Evolutionary conservation across 1,284 basidiomycete genomes (phyloP).

Genomic region (Sanguinoderma infundibulare): DNA sequence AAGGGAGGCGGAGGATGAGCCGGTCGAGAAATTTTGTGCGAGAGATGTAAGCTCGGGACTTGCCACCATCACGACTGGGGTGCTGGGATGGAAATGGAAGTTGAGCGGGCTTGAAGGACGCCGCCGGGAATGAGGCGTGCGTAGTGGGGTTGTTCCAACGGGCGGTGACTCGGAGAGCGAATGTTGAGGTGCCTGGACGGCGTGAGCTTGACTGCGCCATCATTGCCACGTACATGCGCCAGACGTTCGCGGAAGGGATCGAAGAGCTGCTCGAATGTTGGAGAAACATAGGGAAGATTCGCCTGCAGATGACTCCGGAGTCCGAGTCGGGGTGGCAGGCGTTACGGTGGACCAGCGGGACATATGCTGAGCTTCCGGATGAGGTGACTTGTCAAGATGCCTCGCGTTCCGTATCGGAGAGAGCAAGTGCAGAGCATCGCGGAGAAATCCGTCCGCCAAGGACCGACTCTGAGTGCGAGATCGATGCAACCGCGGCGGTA

Average conservation of each 20-base stretch:
- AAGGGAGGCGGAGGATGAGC: no score
- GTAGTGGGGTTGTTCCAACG: neutral
- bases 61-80: neutral
- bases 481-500: neutral
- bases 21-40: neutral
- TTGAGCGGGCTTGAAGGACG: constrained; percentile 3
- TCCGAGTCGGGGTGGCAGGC: no score
- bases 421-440: neutral
- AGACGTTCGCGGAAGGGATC: no score
- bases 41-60: neutral
- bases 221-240: no score
- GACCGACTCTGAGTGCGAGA: no score
- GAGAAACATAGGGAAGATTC: neutral
- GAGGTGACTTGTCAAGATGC: neutral
- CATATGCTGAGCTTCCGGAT: neutral
- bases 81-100: neutral
- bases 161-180: no score
- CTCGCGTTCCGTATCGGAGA: neutral
- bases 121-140: constrained; percentile 13
- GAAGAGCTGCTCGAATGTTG: neutral
- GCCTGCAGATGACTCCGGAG: neutral
- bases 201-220: no score
- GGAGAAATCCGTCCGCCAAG: neutral
- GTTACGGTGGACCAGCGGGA: neutral
- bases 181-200: no score